These are phyloP conservation scores for Coelastrella sp. DNA, from an alignment of 139 green algal genomes.

Conservation along the genomic window DNA sequence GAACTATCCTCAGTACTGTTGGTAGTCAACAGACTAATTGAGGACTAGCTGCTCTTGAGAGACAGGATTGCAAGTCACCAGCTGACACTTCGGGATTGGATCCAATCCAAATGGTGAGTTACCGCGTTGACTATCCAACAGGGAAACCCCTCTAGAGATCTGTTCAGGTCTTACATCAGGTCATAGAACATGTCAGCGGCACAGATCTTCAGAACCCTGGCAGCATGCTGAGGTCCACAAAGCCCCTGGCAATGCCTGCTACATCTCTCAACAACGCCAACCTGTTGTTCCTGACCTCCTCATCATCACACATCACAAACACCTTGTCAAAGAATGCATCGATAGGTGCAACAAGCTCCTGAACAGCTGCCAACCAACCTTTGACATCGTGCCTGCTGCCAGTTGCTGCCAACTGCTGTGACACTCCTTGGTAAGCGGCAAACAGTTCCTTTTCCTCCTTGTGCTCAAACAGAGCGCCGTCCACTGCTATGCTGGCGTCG, in stretches of 20 bases:
- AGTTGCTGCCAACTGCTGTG: slow-evolving; percentile 35
- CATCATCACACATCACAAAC: slow-evolving; percentile 94
- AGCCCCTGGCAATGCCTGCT: slow-evolving; percentile 80
- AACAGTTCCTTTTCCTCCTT: slow-evolving; percentile 83
- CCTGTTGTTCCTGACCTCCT: slow-evolving; percentile 83
- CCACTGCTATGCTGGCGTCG: slow-evolving; percentile 56
- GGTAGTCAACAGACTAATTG: no score
- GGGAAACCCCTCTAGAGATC: no score
- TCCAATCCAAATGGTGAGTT: no score
- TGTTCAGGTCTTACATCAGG: no score
- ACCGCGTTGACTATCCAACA: no score
- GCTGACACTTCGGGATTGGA: no score
- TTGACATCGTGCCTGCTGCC: slow-evolving; percentile 46
- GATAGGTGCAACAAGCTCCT: slow-evolving; percentile 76
- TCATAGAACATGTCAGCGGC: background rate
- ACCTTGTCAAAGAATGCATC: slow-evolving; percentile 95
- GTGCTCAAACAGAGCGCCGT: slow-evolving; percentile 77
- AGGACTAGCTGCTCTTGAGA: no score
- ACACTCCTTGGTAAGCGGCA: slow-evolving; percentile 60
- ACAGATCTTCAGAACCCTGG: slow-evolving; percentile 89
- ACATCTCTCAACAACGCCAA: slow-evolving; percentile 89
- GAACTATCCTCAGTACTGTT: no score
- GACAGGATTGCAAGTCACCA: no score
- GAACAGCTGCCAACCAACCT: slow-evolving; percentile 72
- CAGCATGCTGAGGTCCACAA: slow-evolving; percentile 91